Conservation (phyloP, 1,284 basidiomycete species). For the Puccinia horiana region DNA sequence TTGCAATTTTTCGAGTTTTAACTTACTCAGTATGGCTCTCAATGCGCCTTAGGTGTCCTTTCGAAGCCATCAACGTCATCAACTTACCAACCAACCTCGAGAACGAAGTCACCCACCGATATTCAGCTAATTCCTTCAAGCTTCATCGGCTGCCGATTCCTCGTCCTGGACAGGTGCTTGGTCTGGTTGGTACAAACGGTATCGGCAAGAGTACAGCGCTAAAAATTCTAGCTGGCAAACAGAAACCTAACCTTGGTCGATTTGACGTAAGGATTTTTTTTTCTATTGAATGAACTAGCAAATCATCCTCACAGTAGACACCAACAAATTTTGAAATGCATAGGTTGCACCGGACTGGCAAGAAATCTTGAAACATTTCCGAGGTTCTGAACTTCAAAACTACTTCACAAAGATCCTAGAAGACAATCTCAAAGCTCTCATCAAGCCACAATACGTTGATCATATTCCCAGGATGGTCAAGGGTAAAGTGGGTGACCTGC, state of each 20-base stretch:
- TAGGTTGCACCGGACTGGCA: constrained; percentile 93
- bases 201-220: constrained; percentile 96
- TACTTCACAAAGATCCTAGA: constrained; percentile 99
- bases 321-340: constrained; percentile 32
- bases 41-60: constrained; percentile 73
- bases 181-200: constrained; percentile 95
- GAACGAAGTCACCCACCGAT: constrained; percentile 91
- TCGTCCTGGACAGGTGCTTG: constrained; percentile 89
- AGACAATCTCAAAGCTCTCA: constrained; percentile 93
- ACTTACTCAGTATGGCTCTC: not conserved
- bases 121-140: constrained; percentile 96
- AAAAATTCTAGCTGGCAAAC: constrained; percentile 90
- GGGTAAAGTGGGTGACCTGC: constrained; percentile 79
- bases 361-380: constrained; percentile 94
- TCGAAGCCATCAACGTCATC: constrained; percentile 95
- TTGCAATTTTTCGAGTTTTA: constrained; percentile 49
- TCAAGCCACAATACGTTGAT: constrained; percentile 98
- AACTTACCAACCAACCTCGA: constrained; percentile 94
- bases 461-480: constrained; percentile 95
- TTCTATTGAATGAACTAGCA: not conserved
- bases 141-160: constrained; percentile 93
- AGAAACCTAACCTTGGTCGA: constrained; percentile 87
- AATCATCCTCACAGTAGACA: not conserved
- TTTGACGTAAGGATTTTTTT: constrained; percentile 70
- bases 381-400: constrained; percentile 94